These are phyloP conservation scores for Sphaerobolus stellatus DNA, from an alignment of 1,284 basidiomycete species.

Conservation along the genomic window DNA sequence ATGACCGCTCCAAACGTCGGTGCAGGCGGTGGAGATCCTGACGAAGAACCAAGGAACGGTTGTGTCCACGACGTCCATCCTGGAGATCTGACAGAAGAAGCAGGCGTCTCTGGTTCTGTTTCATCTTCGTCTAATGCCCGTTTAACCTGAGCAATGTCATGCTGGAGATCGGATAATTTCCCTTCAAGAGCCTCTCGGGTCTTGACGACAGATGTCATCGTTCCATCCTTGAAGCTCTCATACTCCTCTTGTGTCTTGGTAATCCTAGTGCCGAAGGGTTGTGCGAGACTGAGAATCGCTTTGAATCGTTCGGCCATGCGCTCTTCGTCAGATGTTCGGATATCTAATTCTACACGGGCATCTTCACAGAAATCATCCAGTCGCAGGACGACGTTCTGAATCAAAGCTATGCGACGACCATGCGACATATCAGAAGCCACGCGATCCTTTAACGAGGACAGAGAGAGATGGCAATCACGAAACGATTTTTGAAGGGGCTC, in stretches of 20 bases:
- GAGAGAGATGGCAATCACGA: slow-evolving; percentile 65
- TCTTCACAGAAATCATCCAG: slow-evolving; percentile 83
- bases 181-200: slow-evolving; percentile 50
- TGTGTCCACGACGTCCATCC: slow-evolving; percentile 62
- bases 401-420: slow-evolving; percentile 31
- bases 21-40: slow-evolving; percentile 38
- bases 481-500: slow-evolving; percentile 61
- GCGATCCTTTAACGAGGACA: slow-evolving; percentile 58
- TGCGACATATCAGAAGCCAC: no score
- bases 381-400: slow-evolving; percentile 60
- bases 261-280: slow-evolving; percentile 36
- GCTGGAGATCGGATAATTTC: slow-evolving; percentile 76
- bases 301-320: slow-evolving; percentile 71
- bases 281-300: slow-evolving; percentile 63
- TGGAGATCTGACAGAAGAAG: slow-evolving; percentile 20
- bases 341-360: slow-evolving; percentile 83
- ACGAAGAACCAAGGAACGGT: slow-evolving; percentile 41
- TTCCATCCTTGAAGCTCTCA: slow-evolving; percentile 61
- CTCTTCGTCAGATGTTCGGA: slow-evolving; percentile 75
- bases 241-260: slow-evolving; percentile 37
- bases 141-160: slow-evolving; percentile 73
- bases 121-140: slow-evolving; percentile 47
- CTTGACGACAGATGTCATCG: slow-evolving; percentile 49
- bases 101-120: slow-evolving; percentile 16
- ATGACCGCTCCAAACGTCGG: slow-evolving; percentile 69